Conservation (phyloP, 768 basidiomycete genomes). For the Panus rudis region DNA sequence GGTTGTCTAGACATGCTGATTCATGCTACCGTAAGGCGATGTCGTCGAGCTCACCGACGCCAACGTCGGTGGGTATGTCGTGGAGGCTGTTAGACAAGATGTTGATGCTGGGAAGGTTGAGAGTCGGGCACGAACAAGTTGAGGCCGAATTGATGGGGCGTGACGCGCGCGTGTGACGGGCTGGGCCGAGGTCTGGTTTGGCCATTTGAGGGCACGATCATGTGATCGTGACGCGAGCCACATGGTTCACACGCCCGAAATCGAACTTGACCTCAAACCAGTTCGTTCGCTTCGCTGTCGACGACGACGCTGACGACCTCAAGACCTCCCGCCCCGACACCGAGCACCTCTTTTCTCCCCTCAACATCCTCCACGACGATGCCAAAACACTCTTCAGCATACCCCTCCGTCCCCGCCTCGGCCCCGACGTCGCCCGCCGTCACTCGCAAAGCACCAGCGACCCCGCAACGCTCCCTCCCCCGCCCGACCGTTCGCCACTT, state of each 20-base stretch:
- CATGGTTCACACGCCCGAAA: constrained; percentile 13
- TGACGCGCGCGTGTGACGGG: too few species aligned
- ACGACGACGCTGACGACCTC: constrained; percentile 16
- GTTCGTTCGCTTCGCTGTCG: constrained; percentile 8
- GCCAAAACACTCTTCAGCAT: constrained; percentile 17
- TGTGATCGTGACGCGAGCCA: too few species aligned
- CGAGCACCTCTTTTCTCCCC: constrained; percentile 13
- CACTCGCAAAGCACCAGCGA: constrained; percentile 43
- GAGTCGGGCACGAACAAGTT: too few species aligned
- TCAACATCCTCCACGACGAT: constrained; percentile 14
- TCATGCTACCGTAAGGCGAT: too few species aligned
- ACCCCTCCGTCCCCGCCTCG: constrained; percentile 27
- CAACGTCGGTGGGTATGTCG: too few species aligned
- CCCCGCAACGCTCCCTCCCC: constrained; percentile 56
- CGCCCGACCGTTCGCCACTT: constrained; percentile 32
- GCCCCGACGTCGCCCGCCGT: constrained; percentile 39
- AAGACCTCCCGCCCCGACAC: constrained; percentile 3
- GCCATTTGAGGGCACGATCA: too few species aligned
- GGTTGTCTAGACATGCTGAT: too few species aligned
- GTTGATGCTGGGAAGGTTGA: too few species aligned
- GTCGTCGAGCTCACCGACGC: too few species aligned
- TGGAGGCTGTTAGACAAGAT: too few species aligned
- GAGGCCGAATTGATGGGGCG: too few species aligned
- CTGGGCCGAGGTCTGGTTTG: too few species aligned
- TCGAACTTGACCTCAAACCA: constrained; percentile 9